These are phyloP conservation scores for Helotiales sp. DNA, from an alignment of 2,329 filamentous ascomycete species.

Conservation along the genomic window DNA sequence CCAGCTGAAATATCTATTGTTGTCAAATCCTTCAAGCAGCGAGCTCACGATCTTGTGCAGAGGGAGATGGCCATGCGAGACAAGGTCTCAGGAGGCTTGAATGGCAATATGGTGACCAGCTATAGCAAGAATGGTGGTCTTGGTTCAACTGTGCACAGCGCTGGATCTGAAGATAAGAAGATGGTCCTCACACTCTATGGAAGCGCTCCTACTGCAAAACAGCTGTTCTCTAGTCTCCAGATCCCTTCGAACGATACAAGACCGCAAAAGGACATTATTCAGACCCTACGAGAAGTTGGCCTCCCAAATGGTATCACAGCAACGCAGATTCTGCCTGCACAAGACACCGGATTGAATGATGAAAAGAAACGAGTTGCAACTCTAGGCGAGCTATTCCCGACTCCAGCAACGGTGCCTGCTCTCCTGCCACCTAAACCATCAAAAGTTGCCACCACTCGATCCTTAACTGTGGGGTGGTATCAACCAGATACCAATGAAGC, in stretches of 20 bases:
- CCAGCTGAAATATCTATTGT: constrained; percentile 30
- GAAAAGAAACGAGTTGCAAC: constrained; percentile 60
- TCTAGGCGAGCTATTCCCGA: constrained; percentile 72
- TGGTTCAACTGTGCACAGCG: constrained; percentile 27
- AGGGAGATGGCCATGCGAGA: constrained; percentile 55
- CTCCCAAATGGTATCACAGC: constrained; percentile 75
- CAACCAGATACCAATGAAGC: constrained; percentile 35
- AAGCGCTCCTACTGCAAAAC: constrained; percentile 70
- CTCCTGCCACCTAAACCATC: constrained; percentile 71
- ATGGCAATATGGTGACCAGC: constrained; percentile 18
- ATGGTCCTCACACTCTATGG: constrained; percentile 76
- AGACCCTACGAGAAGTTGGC: constrained; percentile 59
- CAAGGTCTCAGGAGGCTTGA: constrained; percentile 33
- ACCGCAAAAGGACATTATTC: constrained; percentile 31
- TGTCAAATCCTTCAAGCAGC: constrained; percentile 53
- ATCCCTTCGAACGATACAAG: constrained; percentile 43
- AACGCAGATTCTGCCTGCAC: constrained; percentile 62
- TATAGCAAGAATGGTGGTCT: constrained; percentile 20
- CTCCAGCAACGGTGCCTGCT: constrained; percentile 62
- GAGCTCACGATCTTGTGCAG: constrained; percentile 61
- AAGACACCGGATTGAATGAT: constrained; percentile 38
- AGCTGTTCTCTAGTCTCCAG: constrained; percentile 85
- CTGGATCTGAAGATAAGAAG: constrained; percentile 46
- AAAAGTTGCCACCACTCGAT: constrained; percentile 65
- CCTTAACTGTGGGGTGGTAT: constrained; percentile 49